Base-by-base conservation (phyloP, 192 early-diverging fungal genomes). In the Gonapodya sp. region DNA sequence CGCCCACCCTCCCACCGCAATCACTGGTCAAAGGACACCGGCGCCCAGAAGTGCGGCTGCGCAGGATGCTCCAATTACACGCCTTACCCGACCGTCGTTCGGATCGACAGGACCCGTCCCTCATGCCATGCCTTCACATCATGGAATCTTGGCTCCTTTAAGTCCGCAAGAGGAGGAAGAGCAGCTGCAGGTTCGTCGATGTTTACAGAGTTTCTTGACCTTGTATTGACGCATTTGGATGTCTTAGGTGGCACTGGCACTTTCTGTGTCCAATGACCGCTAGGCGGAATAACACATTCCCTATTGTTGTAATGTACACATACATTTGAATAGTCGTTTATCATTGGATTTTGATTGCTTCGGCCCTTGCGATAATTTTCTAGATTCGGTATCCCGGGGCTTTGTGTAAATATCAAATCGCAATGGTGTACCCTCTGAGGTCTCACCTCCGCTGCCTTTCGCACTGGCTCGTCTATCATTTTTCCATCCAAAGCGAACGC, bases 401-500 rank as follows among this genome's bases (percentile, higher is more conserved):
- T n/a, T n/a, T n/a, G n/a, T n/a, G n/a, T n/a, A n/a, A n/a, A n/a
- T n/a, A n/a, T n/a, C n/a, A n/a, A n/a, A n/a, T n/a, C 24, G 24
- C 8, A 64, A 64, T 64, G 46, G 8, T 64, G 46, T 24, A 64
- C 8, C 24, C 24, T 16, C 46, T 24, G 46, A 64, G 8, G 46
- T 16, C 8, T 64, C 46, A 64, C 46, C 46, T 64, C 46, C 8
- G 46, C 46, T 24, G 46, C 46, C 24, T 64, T 64, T 24, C 46
- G 46, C 46, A 64, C 46, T 8, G 46, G 46, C 46, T 64, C 46
- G 46, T 64, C 46, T 8, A 64, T 64, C 92, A 96, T 94, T 86
- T 96, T 96, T 35, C 97, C 97, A 79, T 98, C 94, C 80, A 97
- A 84, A 36, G 89, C 91, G 86, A 97, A 98, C n/a, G 95, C 96